Evolutionary conservation across 306 rosid species (phyloP).

Genomic region (Ormosia semicastrata): DNA sequence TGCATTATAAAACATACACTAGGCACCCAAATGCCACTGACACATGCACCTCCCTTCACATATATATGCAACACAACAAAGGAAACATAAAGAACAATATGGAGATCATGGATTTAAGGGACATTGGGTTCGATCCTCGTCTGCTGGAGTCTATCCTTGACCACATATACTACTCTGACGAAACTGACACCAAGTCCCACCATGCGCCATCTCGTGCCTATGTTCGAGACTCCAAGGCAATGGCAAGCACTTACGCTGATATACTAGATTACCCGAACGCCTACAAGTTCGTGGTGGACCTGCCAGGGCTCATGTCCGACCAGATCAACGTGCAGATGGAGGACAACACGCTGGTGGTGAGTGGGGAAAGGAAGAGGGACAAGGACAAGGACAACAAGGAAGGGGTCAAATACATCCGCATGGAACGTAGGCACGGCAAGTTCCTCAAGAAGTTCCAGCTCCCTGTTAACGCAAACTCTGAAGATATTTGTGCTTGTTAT

Average conservation of each 20-base stretch:
- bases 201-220: slow-evolving; percentile 33
- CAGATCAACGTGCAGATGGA: slow-evolving; percentile 32
- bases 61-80: too few species aligned
- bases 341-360: slow-evolving; percentile 25
- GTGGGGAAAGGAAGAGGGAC: slow-evolving; percentile 52
- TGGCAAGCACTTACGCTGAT: slow-evolving; percentile 26
- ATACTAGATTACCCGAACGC: slow-evolving; percentile 30
- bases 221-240: slow-evolving; percentile 37
- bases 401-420: slow-evolving; percentile 22
- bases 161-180: slow-evolving; percentile 45
- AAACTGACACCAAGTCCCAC: slow-evolving; percentile 3
- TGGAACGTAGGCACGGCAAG: slow-evolving; percentile 56
- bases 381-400: slow-evolving; percentile 19
- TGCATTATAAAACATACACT: too few species aligned
- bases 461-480: slow-evolving; percentile 38
- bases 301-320: slow-evolving; percentile 34
- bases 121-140: slow-evolving; percentile 26
- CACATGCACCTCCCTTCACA: too few species aligned
- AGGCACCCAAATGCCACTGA: too few species aligned
- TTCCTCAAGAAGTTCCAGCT: slow-evolving; percentile 43
- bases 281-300: slow-evolving; percentile 31
- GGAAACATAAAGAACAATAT: background rate
- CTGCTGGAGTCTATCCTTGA: slow-evolving; percentile 29
- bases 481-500: slow-evolving; percentile 33
- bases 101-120: slow-evolving; percentile 22